phyloP scores from a whole-genome alignment of 1,284 basidiomycete genomes.

The Puccinia coronata region DNA sequence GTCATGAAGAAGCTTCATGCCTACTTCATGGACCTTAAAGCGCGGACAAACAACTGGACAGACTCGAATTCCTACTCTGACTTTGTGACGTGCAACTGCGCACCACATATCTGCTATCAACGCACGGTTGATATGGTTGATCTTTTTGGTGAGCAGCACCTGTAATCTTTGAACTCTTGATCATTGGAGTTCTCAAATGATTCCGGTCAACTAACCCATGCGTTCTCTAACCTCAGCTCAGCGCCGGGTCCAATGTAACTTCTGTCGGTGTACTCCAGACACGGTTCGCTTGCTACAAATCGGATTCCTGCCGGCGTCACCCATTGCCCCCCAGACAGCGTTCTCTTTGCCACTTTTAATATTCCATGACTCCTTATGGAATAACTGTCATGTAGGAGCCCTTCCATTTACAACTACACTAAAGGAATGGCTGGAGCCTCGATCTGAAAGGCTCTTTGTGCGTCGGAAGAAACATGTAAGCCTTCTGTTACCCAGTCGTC shows the following conservation, averaged over 20 bases:
- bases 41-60: neutral
- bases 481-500: no score
- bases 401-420: neutral
- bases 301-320: no score
- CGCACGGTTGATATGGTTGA: neutral
- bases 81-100: neutral
- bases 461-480: conserved; percentile 1
- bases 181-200: no score
- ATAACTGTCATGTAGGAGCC: no score
- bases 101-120: neutral
- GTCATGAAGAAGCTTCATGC: neutral
- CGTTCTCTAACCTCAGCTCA: neutral
- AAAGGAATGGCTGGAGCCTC: neutral
- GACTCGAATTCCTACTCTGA: neutral
- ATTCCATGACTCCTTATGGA: no score
- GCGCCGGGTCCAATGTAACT: neutral
- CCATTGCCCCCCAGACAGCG: neutral
- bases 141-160: neutral
- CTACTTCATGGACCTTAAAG: neutral
- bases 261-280: neutral
- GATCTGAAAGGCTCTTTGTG: neutral
- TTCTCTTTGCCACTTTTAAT: neutral
- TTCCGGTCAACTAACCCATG: no score
- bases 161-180: no score
- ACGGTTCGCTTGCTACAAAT: neutral